A percentile compares a stretch with the other conserved stretches of the same genome.
These are phyloP conservation scores for Adiantum capillusveneris DNA, from an alignment of 75 land plant genomes.

Conservation along the genomic window DNA sequence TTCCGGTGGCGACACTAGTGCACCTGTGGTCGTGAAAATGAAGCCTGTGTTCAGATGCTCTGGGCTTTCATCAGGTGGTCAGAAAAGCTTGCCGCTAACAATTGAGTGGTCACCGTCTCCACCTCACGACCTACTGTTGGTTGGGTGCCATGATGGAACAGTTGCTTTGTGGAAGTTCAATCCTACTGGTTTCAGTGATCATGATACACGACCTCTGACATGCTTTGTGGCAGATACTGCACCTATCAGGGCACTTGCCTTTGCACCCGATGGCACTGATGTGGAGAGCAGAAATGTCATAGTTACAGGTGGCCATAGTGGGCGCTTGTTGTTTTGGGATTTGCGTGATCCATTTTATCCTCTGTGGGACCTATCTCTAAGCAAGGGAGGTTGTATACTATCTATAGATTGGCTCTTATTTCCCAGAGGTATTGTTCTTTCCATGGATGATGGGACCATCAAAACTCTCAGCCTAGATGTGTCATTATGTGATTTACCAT, in stretches of 20 bases:
- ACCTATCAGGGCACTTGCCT: conserved; percentile 75
- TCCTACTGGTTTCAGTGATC: conserved; percentile 17
- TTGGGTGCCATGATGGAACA: conserved; percentile 95
- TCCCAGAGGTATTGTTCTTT: conserved; percentile 69
- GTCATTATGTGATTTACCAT: conserved; percentile 52
- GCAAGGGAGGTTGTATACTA: conserved; percentile 34
- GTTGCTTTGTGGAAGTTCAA: conserved; percentile 89
- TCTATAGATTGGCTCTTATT: conserved; percentile 69
- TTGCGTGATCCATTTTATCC: conserved; percentile 85
- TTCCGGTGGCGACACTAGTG: conserved; percentile 25
- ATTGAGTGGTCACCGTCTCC: conserved; percentile 78
- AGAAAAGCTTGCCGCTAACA: conserved; percentile 87
- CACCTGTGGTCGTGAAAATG: conserved; percentile 72
- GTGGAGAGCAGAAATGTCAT: conserved; percentile 60
- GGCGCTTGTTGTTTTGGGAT: conserved; percentile 82
- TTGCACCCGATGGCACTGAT: conserved; percentile 84
- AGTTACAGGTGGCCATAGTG: conserved; percentile 75
- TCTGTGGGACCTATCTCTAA: conserved; percentile 50
- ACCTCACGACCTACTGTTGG: conserved; percentile 70
- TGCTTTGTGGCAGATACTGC: conserved; percentile 77
- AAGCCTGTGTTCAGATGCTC: conserved; percentile 84
- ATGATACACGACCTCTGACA: conserved; percentile 75
- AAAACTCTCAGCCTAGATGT: conserved; percentile 48
- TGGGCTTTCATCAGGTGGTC: conserved; percentile 48
- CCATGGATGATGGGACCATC: conserved; percentile 87